phyloP scores from a whole-genome alignment of 2,329 filamentous ascomycete species.

The Fusarium sp. region DNA sequence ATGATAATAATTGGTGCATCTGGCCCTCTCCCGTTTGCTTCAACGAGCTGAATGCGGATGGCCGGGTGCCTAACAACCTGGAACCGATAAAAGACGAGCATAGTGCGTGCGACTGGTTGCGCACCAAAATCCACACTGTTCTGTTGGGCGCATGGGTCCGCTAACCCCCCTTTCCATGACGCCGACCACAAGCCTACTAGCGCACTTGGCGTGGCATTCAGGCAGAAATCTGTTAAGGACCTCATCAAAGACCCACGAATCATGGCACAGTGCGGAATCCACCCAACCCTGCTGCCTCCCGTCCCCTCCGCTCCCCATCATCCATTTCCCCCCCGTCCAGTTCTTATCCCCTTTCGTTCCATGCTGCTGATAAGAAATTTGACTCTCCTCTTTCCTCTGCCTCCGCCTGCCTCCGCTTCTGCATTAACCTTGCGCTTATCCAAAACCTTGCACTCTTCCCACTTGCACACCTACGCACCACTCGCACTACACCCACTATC shows the following conservation, averaged over 20 bases:
- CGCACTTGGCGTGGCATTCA: slow-evolving; percentile 16
- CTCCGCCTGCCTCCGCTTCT: slow-evolving; percentile 9
- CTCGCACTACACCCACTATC: slow-evolving; percentile 15
- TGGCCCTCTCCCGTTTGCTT: background rate
- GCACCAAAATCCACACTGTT: slow-evolving; percentile 5
- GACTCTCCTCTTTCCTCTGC: slow-evolving; percentile 24
- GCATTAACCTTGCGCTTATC: slow-evolving; percentile 34
- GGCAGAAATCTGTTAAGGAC: slow-evolving; percentile 30
- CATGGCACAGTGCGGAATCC: slow-evolving; percentile 34
- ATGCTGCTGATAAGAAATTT: slow-evolving; percentile 20
- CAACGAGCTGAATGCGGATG: background rate
- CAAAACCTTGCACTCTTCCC: slow-evolving; percentile 26
- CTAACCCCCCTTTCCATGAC: slow-evolving; percentile 15
- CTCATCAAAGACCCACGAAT: slow-evolving; percentile 26
- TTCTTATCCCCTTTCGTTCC: slow-evolving; percentile 17
- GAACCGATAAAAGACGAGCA: slow-evolving; percentile 2
- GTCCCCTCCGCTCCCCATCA: slow-evolving; percentile 15
- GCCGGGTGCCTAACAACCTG: background rate
- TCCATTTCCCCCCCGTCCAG: background rate
- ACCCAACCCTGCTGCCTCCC: slow-evolving; percentile 7
- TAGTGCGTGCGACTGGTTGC: background rate
- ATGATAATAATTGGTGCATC: background rate
- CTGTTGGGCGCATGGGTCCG: slow-evolving; percentile 7
- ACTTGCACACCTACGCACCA: slow-evolving; percentile 16
- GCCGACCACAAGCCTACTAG: slow-evolving; percentile 20